Evolutionary conservation across 1,284 basidiomycete species (phyloP), one percentile per base, ranked within the genome.

Genomic region (Trichosporon faecale): DNA sequence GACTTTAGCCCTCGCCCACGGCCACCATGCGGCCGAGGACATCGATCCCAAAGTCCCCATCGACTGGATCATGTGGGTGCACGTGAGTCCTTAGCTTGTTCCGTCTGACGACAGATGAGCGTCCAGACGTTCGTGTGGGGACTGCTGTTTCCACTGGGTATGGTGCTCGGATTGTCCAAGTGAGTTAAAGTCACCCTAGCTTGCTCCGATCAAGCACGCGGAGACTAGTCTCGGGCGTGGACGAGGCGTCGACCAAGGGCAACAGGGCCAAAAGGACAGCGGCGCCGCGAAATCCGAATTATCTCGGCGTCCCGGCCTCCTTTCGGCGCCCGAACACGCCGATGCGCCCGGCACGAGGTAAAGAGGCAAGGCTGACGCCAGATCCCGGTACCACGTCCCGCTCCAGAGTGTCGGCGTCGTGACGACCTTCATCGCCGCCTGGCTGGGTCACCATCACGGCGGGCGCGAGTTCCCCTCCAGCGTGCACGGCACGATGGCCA

Each of bases 161-260:
- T 95, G 93, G 91, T 94, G 0, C 84, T 95, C 2, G 93, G 93
- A 9, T 85, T 95, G 31, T 86, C 90, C 8, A 87, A 90, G 78
- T 93, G 88, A 72, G 76, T 72, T 23, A 6, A n/a, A n/a, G n/a
- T n/a, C n/a, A n/a, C n/a, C n/a, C n/a, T n/a, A n/a, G n/a, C n/a
- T n/a, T n/a, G n/a, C n/a, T n/a, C n/a, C n/a, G n/a, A n/a, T n/a
- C n/a, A n/a, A n/a, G n/a, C n/a, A n/a, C n/a, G n/a, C n/a, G n/a
- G n/a, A 27, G 12, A 7, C 35, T 37, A 14, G 33, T 35, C 33
- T 6, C 33, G 8, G 33, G 33, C 7, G 33, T 11, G 33, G 8
- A 6, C 8, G 33, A 35, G 33, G n/a, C n/a, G n/a, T n/a, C n/a
- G n/a, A n/a, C n/a, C n/a, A n/a, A n/a, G n/a, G n/a, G n/a, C n/a